These are phyloP conservation scores for Komagataella pseudopastoris DNA, from an alignment of 805 yeast genomes.

Conservation along the genomic window DNA sequence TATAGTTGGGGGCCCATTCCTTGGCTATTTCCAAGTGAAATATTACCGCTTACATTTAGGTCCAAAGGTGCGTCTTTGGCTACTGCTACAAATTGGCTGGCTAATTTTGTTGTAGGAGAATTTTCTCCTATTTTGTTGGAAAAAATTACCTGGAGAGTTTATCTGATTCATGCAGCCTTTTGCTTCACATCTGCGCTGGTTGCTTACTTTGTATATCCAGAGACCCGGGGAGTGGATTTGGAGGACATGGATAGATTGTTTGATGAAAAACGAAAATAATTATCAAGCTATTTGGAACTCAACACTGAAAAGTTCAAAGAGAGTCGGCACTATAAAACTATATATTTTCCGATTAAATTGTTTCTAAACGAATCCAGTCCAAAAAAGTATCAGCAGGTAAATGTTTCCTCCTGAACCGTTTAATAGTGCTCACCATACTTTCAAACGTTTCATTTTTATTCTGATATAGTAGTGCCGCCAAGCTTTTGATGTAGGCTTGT, in stretches of 20 bases:
- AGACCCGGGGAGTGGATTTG: slow-evolving; percentile 29
- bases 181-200: slow-evolving; percentile 31
- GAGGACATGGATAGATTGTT: slow-evolving; percentile 34
- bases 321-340: not conserved
- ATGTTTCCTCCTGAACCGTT: not conserved
- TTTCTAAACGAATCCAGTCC: not conserved
- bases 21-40: slow-evolving; percentile 77
- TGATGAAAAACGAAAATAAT: slow-evolving; percentile 3
- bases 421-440: not conserved
- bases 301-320: not conserved
- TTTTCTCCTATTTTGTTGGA: slow-evolving; percentile 77
- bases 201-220: slow-evolving; percentile 26
- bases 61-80: slow-evolving; percentile 82
- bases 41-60: slow-evolving; percentile 67
- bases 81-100: slow-evolving; percentile 84
- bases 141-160: slow-evolving; percentile 62
- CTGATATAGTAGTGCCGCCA: not conserved
- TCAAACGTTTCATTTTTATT: not conserved
- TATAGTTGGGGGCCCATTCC: slow-evolving; percentile 88
- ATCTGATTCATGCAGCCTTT: slow-evolving; percentile 64
- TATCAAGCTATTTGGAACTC: not conserved
- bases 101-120: slow-evolving; percentile 85
- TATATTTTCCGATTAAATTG: not conserved
- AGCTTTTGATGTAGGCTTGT: not conserved
- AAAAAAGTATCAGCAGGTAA: not conserved